Percentiles rank a stretch among this genome's conserved stretches.
These are phyloP conservation scores for Blastocystis sp. DNA, from an alignment of 352 stramenopile genomes.

Conservation along the genomic window DNA sequence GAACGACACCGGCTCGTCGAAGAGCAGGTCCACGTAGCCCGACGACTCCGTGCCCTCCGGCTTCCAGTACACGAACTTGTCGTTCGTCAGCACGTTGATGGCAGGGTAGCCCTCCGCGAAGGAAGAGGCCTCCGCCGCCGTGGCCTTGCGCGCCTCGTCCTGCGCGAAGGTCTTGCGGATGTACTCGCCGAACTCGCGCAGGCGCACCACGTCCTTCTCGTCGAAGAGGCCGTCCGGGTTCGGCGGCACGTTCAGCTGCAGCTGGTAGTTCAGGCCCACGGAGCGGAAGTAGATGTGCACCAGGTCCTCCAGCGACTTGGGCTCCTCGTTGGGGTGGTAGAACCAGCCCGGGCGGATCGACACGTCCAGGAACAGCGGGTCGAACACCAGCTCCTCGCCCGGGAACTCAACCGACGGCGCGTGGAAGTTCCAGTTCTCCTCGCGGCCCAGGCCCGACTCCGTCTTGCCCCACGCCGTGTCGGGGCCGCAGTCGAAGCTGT, in stretches of 20 bases:
- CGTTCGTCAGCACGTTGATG: conserved; percentile 44
- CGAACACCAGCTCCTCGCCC: conserved; percentile 57
- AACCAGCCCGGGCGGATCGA: conserved; percentile 69
- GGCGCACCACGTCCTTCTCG: conserved; percentile 3
- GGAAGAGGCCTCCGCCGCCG: conserved; percentile 15
- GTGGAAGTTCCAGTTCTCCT: conserved; percentile 67
- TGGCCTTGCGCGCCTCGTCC: conserved; percentile 61
- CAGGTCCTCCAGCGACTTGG: conserved; percentile 63
- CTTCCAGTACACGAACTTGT: conserved; percentile 68
- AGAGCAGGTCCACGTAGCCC: conserved; percentile 38
- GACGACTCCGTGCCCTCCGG: background rate
- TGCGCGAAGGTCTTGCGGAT: conserved; percentile 41
- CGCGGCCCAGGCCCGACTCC: conserved; percentile 57
- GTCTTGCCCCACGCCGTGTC: conserved; percentile 64
- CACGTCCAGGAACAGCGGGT: conserved; percentile 62
- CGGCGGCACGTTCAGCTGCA: conserved; percentile 68
- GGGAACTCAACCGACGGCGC: conserved; percentile 66
- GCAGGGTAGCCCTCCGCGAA: conserved; percentile 27
- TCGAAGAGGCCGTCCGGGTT: conserved; percentile 67
- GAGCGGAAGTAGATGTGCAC: conserved; percentile 69
- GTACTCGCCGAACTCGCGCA: conserved; percentile 59
- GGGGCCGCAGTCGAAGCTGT: conserved; percentile 56
- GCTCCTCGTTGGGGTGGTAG: conserved; percentile 55
- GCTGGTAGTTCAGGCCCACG: conserved; percentile 67
- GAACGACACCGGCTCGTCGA: conserved; percentile 59